Conservation (phyloP, 1,139 yeast species). For the Pichia sp. region DNA sequence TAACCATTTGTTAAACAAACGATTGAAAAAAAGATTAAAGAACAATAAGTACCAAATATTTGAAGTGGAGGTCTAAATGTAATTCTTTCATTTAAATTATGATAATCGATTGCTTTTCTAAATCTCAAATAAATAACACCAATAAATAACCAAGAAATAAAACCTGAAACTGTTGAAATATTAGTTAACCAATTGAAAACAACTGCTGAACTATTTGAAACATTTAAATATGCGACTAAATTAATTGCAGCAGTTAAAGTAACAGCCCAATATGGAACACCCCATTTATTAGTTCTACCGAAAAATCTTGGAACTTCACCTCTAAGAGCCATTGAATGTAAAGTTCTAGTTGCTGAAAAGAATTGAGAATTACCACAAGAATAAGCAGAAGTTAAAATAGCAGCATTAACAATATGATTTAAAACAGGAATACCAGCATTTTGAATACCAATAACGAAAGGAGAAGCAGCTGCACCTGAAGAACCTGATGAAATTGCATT, state of each 20-base stretch:
- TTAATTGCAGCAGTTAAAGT: slow-evolving; percentile 32
- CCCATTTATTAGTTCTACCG: slow-evolving; percentile 35
- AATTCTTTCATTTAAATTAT: slow-evolving; percentile 40
- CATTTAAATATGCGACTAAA: slow-evolving; percentile 31
- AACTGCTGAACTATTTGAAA: slow-evolving; percentile 25
- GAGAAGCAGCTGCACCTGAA: slow-evolving; percentile 38
- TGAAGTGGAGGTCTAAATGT: slow-evolving; percentile 41
- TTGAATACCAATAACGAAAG: slow-evolving; percentile 46
- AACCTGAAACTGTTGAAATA: slow-evolving; percentile 40
- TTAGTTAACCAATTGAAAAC: slow-evolving; percentile 37
- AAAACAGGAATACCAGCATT: slow-evolving; percentile 31
- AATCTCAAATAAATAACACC: slow-evolving; percentile 44
- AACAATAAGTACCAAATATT: slow-evolving; percentile 41
- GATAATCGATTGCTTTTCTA: slow-evolving; percentile 45
- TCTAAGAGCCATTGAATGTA: slow-evolving; percentile 35
- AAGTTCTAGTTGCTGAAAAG: slow-evolving; percentile 34
- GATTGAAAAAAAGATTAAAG: slow-evolving; percentile 37
- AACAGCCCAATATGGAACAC: slow-evolving; percentile 38
- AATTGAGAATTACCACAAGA: slow-evolving; percentile 38
- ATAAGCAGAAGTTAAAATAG: slow-evolving; percentile 37
- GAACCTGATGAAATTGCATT: slow-evolving; percentile 13
- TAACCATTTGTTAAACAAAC: slow-evolving; percentile 52
- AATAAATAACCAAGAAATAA: slow-evolving; percentile 39
- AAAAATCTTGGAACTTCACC: slow-evolving; percentile 47
- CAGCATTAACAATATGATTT: slow-evolving; percentile 37